Evolutionary conservation across 2,329 filamentous ascomycete genomes (phyloP).

Genomic region (Alternaria sp.): DNA sequence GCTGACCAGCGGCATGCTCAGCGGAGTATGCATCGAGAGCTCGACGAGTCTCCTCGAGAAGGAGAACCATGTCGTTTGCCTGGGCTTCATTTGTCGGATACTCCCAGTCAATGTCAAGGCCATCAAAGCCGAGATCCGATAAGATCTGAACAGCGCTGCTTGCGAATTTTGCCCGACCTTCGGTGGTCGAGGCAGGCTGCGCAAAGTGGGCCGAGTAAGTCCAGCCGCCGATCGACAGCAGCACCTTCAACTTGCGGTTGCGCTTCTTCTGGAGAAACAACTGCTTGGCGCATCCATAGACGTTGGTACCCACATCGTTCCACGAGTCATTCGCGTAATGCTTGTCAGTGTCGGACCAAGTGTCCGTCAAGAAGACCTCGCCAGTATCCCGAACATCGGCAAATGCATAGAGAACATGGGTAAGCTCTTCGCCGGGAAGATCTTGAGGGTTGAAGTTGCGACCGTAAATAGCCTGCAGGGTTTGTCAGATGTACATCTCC

Average conservation of each 20-base stretch:
- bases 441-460: slow-evolving; percentile 50
- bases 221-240: slow-evolving; percentile 53
- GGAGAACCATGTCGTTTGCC: slow-evolving; percentile 46
- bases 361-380: slow-evolving; percentile 51
- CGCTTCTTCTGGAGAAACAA: slow-evolving; percentile 49
- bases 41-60: slow-evolving; percentile 42
- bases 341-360: slow-evolving; percentile 51
- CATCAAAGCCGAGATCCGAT: slow-evolving; percentile 50
- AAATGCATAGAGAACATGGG: slow-evolving; percentile 52
- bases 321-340: slow-evolving; percentile 51
- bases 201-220: slow-evolving; percentile 52
- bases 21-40: slow-evolving; percentile 55
- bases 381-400: slow-evolving; percentile 51
- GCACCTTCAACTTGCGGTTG: slow-evolving; percentile 49
- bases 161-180: slow-evolving; percentile 45
- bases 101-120: slow-evolving; percentile 52
- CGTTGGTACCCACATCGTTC: slow-evolving; percentile 52
- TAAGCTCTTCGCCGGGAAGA: slow-evolving; percentile 45
- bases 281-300: slow-evolving; percentile 52
- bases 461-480: slow-evolving; percentile 48
- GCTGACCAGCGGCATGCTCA: slow-evolving; percentile 50
- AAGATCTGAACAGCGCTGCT: slow-evolving; percentile 46
- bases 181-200: slow-evolving; percentile 42
- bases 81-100: slow-evolving; percentile 45
- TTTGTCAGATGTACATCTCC: slow-evolving; percentile 10